phyloP scores from a whole-genome alignment of 2,329 filamentous ascomycete genomes.

The Xylaria polymorpha region DNA sequence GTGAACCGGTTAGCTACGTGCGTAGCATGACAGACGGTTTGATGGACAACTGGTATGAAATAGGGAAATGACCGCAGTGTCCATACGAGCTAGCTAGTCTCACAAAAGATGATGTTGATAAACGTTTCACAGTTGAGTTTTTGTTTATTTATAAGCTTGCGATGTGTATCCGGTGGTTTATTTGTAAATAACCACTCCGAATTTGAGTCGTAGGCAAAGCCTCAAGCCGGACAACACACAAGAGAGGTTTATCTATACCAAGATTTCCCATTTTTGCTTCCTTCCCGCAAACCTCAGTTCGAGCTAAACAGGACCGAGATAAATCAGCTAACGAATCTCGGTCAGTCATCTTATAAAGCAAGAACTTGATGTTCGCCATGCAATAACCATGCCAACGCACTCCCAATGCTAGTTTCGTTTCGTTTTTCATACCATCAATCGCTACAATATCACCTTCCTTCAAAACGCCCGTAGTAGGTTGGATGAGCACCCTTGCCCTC shows the following conservation, averaged over 20 bases:
- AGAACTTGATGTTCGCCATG: constrained; percentile 13
- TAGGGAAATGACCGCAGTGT: constrained; percentile 1
- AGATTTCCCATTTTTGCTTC: neutral
- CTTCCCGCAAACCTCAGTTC: neutral
- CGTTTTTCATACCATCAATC: constrained; percentile 13
- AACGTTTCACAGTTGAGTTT: neutral
- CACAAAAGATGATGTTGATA: constrained; percentile 2
- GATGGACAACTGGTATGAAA: constrained; percentile 10
- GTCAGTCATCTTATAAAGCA: neutral
- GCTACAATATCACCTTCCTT: constrained; percentile 13
- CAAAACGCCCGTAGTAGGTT: constrained; percentile 23
- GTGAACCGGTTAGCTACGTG: constrained; percentile 1
- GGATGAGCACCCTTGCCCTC: neutral
- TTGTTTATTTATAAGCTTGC: neutral
- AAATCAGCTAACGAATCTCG: neutral
- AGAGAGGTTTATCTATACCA: neutral
- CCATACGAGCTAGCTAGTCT: neutral
- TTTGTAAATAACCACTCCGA: neutral
- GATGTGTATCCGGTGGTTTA: neutral
- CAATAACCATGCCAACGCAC: constrained; percentile 23
- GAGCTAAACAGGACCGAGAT: neutral
- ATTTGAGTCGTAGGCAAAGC: neutral
- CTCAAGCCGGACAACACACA: neutral
- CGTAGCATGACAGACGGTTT: neutral
- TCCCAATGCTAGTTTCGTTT: constrained; percentile 13